Percentiles rank a stretch among this genome's conserved stretches.
Evolutionary conservation across 2,329 filamentous ascomycete species (phyloP).

Genomic region (Coniochaeta sp.): DNA sequence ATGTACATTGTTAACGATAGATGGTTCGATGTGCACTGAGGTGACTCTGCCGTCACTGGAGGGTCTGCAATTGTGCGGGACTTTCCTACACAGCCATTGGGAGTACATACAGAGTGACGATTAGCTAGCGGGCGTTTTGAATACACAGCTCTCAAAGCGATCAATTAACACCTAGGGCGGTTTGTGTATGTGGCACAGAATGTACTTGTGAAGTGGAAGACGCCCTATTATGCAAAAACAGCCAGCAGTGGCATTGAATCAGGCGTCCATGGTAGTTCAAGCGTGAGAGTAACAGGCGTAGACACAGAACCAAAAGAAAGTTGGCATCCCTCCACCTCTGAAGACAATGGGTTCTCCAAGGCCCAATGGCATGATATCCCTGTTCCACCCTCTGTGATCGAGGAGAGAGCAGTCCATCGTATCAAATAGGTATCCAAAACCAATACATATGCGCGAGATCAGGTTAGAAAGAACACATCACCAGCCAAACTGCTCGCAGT

Average conservation of each 20-base stretch:
- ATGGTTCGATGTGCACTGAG: background rate
- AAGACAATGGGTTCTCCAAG: background rate
- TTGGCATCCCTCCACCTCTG: background rate
- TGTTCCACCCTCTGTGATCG: background rate
- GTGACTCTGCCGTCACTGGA: background rate
- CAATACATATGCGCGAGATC: background rate
- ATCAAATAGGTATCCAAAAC: background rate
- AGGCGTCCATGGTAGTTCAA: background rate
- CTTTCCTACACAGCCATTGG: background rate
- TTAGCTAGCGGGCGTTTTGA: background rate
- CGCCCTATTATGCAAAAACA: background rate
- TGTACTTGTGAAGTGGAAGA: background rate
- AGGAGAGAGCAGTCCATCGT: background rate
- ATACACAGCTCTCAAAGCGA: background rate
- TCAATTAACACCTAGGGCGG: background rate
- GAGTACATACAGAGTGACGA: background rate
- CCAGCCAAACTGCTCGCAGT: conserved; percentile 43
- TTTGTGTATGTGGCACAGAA: background rate
- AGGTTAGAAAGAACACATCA: conserved; percentile 11
- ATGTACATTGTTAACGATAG: background rate
- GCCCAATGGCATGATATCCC: background rate
- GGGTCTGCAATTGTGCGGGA: background rate
- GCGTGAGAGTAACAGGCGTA: background rate
- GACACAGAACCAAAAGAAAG: background rate
- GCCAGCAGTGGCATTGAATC: background rate